Evolutionary conservation across 1,139 yeast species (phyloP).

Genomic region (Blastobotrys apis): DNA sequence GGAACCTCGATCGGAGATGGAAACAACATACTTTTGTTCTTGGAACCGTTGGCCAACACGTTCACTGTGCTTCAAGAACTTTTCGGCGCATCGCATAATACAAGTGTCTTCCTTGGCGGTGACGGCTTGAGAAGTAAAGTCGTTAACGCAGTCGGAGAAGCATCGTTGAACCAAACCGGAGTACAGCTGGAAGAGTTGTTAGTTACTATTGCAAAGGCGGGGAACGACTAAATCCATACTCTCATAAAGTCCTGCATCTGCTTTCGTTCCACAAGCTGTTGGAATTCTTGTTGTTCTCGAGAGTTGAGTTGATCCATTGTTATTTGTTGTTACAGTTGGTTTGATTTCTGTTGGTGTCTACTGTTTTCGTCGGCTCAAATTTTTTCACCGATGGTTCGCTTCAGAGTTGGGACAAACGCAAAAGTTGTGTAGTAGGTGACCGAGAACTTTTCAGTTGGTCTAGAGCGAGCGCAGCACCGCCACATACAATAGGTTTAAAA

Average conservation of each 20-base stretch:
- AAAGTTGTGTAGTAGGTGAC: no score
- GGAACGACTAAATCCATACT: no score
- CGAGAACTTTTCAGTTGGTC: no score
- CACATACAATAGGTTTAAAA: no score
- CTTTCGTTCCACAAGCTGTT: constrained; percentile 90
- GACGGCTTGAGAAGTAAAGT: constrained; percentile 87
- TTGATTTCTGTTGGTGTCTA: neutral
- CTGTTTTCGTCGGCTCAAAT: constrained; percentile 1
- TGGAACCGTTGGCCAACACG: constrained; percentile 99
- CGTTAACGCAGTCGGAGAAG: constrained; percentile 95
- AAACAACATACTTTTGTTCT: constrained; percentile 60
- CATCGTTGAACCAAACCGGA: constrained; percentile 94
- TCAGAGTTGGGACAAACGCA: no score
- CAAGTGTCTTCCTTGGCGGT: constrained; percentile 82
- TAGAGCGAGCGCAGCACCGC: no score
- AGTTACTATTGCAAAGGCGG: no score
- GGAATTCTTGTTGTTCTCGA: constrained; percentile 95
- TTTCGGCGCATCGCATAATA: constrained; percentile 89
- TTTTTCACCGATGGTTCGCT: no score
- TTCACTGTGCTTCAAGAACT: constrained; percentile 96
- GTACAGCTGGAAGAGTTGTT: constrained; percentile 52
- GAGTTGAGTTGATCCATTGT: constrained; percentile 51
- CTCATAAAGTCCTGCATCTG: constrained; percentile 99
- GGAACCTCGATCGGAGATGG: neutral
- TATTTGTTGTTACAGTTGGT: constrained; percentile 4